A percentile compares a stretch with the other conserved stretches of the same genome.
phyloP scores from a whole-genome alignment of 805 yeast species.

The Candida pini region DNA sequence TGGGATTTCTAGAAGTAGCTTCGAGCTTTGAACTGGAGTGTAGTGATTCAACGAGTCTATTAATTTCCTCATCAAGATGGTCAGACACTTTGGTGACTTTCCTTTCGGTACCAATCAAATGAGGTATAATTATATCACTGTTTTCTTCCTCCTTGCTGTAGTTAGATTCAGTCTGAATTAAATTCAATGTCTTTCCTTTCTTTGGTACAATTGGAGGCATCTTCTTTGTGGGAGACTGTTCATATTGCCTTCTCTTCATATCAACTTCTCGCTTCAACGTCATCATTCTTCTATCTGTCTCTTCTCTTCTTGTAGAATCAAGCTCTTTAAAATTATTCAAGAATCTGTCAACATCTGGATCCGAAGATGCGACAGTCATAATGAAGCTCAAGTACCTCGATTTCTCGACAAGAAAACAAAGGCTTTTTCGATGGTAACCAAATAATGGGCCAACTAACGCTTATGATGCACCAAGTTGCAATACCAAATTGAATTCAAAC shows the following conservation, averaged over 20 bases:
- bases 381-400: no score
- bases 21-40: conserved; percentile 4
- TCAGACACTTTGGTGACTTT: neutral
- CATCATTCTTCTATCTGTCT: conserved; percentile 14
- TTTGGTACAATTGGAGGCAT: conserved; percentile 26
- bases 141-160: neutral
- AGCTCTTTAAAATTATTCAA: conserved; percentile 19
- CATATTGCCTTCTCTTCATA: conserved; percentile 14
- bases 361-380: conserved; percentile 4
- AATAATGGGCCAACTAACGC: no score
- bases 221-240: conserved; percentile 17
- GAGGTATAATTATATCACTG: conserved; percentile 9
- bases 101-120: conserved; percentile 5
- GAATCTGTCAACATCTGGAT: conserved; percentile 23
- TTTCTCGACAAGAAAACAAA: no score
- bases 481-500: no score
- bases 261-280: conserved; percentile 18
- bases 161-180: neutral
- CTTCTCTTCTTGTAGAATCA: conserved; percentile 11
- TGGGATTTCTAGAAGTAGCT: conserved; percentile 1
- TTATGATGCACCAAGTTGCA: no score
- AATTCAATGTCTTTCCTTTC: conserved; percentile 13
- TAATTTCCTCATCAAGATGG: conserved; percentile 1
- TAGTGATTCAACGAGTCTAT: conserved; percentile 8
- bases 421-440: no score